Evolutionary conservation across 345 rosid species (phyloP).

Genomic region (Balakata baccata): DNA sequence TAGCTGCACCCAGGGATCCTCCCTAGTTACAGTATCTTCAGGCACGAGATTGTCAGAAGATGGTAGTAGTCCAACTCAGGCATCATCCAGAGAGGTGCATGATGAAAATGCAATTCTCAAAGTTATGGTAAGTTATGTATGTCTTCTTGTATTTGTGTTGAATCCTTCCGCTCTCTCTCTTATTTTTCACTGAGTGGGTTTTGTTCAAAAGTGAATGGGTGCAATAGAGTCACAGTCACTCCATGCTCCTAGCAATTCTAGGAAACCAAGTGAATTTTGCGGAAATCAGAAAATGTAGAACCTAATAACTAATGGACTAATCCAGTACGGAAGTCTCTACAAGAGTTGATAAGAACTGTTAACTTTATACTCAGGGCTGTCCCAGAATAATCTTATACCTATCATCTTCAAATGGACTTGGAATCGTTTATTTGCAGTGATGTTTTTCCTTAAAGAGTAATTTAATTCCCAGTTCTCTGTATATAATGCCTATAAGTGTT

Average conservation of each 20-base stretch:
- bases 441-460: no score
- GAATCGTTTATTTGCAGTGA: no score
- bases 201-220: neutral
- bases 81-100: conserved; percentile 61
- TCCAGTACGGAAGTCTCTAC: neutral
- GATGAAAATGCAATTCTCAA: conserved; percentile 88
- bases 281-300: neutral
- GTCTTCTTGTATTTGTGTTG: neutral
- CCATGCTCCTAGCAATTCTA: neutral
- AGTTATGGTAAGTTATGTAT: conserved; percentile 78
- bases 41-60: conserved; percentile 67
- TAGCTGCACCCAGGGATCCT: conserved; percentile 68
- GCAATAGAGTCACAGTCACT: neutral
- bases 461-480: no score
- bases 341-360: neutral
- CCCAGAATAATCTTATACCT: neutral
- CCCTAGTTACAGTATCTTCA: conserved; percentile 68
- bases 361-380: neutral
- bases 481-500: no score
- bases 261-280: neutral
- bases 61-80: conserved; percentile 71
- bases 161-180: no score
- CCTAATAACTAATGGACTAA: neutral
- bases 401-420: neutral
- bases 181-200: neutral